phyloP scores from a whole-genome alignment of 768 basidiomycete species.

The Trametes gibbosa region DNA sequence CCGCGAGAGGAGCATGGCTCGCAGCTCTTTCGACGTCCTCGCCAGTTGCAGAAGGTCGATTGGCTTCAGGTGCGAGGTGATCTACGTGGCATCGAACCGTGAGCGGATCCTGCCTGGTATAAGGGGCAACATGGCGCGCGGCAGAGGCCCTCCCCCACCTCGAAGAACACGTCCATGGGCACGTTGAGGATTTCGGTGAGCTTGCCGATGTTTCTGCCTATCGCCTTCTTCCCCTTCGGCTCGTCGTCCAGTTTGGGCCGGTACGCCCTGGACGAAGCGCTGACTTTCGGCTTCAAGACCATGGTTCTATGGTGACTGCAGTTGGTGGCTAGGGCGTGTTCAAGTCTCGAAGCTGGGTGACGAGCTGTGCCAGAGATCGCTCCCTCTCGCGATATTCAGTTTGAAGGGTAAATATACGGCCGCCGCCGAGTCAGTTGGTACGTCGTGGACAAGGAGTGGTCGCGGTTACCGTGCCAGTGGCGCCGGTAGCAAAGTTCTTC shows the following conservation, averaged over 20 bases:
- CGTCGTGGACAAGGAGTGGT: too few relatives aligned
- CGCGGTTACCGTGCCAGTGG: too few relatives aligned
- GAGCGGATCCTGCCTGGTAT: too few relatives aligned
- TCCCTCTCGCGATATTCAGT: too few relatives aligned
- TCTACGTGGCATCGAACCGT: background rate
- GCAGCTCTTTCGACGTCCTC: conserved; percentile 11
- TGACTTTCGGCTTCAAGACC: background rate
- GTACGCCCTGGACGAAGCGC: background rate
- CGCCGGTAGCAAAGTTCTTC: too few relatives aligned
- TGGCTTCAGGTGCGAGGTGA: conserved; percentile 16
- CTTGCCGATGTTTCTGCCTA: background rate
- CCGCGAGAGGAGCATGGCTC: conserved; percentile 16
- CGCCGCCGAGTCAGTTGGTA: too few relatives aligned
- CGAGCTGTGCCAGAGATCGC: too few relatives aligned
- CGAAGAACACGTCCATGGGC: conserved; percentile 4
- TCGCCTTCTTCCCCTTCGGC: background rate
- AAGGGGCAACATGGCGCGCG: too few relatives aligned
- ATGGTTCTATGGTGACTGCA: background rate
- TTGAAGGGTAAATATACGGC: too few relatives aligned
- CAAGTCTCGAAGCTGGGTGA: too few relatives aligned
- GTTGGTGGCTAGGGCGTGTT: background rate
- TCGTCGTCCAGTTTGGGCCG: background rate
- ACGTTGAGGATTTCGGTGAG: background rate
- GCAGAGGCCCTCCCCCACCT: too few relatives aligned
- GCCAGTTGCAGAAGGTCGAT: conserved; percentile 24